Percentiles rank a stretch among this genome's conserved stretches.
These are phyloP conservation scores for Eutrema japonicum DNA, from an alignment of 345 rosid genomes.

Conservation along the genomic window DNA sequence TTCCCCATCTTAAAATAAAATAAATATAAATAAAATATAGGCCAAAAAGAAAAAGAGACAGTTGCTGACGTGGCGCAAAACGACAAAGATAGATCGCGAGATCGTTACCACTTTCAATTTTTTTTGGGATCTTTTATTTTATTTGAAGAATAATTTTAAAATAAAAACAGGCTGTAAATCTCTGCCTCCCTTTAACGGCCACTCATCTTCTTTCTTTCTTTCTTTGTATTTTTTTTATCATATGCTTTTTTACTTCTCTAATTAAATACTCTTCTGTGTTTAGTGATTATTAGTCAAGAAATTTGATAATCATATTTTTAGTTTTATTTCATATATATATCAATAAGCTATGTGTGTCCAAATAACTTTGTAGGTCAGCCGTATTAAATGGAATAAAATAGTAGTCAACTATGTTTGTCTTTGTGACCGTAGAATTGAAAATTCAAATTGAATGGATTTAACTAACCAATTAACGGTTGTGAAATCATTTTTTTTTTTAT, in stretches of 20 bases:
- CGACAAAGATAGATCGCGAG: slow-evolving; percentile 76
- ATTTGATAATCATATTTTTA: not conserved
- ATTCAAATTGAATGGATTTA: not conserved
- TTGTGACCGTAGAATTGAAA: not conserved
- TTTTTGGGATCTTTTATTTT: not conserved
- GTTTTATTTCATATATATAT: too few relatives aligned
- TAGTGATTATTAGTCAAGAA: not conserved
- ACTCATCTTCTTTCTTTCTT: slow-evolving; percentile 17
- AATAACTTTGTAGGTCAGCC: too few relatives aligned
- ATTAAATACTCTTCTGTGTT: not conserved
- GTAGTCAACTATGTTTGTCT: not conserved
- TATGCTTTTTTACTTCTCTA: slow-evolving; percentile 15
- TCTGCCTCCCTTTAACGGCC: slow-evolving; percentile 65
- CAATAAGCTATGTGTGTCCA: too few relatives aligned
- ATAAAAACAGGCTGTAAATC: slow-evolving; percentile 65
- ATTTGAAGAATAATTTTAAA: not conserved
- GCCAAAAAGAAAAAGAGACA: slow-evolving; percentile 47
- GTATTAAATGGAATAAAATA: too few relatives aligned
- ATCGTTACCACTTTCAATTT: slow-evolving; percentile 51
- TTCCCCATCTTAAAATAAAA: slow-evolving; percentile 1
- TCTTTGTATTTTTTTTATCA: not conserved
- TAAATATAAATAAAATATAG: slow-evolving; percentile 13
- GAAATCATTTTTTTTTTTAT: not conserved
- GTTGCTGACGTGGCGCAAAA: slow-evolving; percentile 66
- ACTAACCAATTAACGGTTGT: slow-evolving; percentile 3